These are phyloP conservation scores for Aquilaria sinensis DNA, from an alignment of 345 rosid species.

Conservation along the genomic window DNA sequence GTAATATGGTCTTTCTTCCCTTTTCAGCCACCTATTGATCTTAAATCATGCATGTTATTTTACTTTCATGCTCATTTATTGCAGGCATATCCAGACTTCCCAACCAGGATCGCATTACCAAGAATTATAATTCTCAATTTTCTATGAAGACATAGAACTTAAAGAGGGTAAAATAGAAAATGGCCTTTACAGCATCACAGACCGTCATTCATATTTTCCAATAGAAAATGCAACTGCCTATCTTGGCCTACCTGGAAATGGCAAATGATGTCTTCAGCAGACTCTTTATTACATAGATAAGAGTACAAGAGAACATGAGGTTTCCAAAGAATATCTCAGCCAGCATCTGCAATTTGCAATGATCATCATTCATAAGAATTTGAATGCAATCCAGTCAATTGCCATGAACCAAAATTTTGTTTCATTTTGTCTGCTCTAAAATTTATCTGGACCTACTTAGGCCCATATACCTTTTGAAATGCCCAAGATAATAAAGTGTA, in stretches of 20 bases:
- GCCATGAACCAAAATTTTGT: background rate
- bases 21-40: no score
- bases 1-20: no score
- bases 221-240: background rate
- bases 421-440: background rate
- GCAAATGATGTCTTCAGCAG: conserved; percentile 28
- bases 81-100: background rate
- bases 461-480: conserved; percentile 31
- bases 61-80: no score
- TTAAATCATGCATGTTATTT: no score
- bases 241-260: conserved; percentile 34
- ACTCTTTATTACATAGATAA: conserved; percentile 35
- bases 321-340: conserved; percentile 56
- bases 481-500: conserved; percentile 26
- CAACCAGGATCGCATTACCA: background rate
- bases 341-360: conserved; percentile 38
- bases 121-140: background rate
- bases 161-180: background rate
- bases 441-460: background rate
- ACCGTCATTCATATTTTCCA: no score
- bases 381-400: conserved; percentile 2
- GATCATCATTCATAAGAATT: conserved; percentile 4
- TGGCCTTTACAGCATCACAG: no score
- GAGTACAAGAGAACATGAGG: conserved; percentile 39
- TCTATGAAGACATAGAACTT: background rate